Evolutionary conservation across 2,329 filamentous ascomycete species (phyloP).

Genomic region (Pyrenophora teres): DNA sequence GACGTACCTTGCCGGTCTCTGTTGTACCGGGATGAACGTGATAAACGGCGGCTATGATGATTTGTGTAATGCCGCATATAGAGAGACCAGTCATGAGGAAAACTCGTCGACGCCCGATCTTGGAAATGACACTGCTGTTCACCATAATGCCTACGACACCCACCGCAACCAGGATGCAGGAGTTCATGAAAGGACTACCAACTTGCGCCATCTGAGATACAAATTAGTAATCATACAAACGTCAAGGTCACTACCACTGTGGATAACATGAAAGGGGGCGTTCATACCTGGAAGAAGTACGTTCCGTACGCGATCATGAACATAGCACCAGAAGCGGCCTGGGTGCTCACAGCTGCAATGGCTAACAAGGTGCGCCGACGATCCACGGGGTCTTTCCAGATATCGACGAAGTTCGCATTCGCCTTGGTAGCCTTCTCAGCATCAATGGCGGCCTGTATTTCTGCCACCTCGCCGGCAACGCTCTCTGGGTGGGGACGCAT

Average conservation of each 20-base stretch:
- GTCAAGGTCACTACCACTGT: no score
- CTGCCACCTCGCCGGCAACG: conserved; percentile 29
- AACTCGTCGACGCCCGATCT: conserved; percentile 58
- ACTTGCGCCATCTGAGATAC: conserved; percentile 33
- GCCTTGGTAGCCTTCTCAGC: conserved; percentile 53
- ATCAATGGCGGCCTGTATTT: conserved; percentile 36
- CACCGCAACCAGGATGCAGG: conserved; percentile 60
- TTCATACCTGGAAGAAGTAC: conserved; percentile 36
- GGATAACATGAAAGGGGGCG: no score
- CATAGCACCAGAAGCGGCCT: conserved; percentile 61
- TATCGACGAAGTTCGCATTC: conserved; percentile 56
- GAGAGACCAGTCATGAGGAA: conserved; percentile 59
- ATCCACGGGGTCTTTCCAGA: conserved; percentile 59
- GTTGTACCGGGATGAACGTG: conserved; percentile 50
- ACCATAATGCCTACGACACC: conserved; percentile 60
- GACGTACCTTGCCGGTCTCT: conserved; percentile 47
- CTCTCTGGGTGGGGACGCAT: conserved; percentile 30
- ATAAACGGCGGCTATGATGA: conserved; percentile 60
- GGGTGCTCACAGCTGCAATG: conserved; percentile 55
- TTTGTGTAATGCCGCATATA: conserved; percentile 61
- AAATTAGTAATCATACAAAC: no score
- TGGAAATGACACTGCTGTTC: conserved; percentile 59
- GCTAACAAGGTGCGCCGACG: conserved; percentile 57
- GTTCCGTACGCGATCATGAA: conserved; percentile 47
- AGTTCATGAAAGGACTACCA: conserved; percentile 58